Percentiles rank a stretch among this genome's conserved stretches.
These are phyloP conservation scores for Phyllosticta citrichinensis DNA, from an alignment of 2,329 filamentous ascomycete species.

Conservation along the genomic window DNA sequence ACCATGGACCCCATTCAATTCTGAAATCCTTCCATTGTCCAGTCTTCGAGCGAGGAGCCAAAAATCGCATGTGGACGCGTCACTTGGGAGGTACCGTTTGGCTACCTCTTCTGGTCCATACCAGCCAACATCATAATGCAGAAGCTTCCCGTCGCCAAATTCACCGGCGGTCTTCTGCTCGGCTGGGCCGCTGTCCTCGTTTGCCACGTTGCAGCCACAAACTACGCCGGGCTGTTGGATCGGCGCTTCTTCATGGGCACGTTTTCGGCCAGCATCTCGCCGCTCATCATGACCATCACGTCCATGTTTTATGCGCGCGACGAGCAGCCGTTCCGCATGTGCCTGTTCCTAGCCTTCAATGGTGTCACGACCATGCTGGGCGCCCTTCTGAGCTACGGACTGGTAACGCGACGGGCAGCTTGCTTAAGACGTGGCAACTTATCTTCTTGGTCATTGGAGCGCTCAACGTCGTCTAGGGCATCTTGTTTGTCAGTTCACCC, in stretches of 20 bases:
- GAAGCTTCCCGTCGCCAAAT: slow-evolving; percentile 26
- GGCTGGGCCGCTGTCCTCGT: slow-evolving; percentile 38
- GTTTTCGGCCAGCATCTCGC: slow-evolving; percentile 27
- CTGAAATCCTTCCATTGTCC: no score
- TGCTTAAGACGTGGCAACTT: slow-evolving; percentile 25
- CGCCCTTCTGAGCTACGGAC: slow-evolving; percentile 25
- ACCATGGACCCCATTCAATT: no score
- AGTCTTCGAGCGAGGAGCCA: no score
- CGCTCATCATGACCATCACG: slow-evolving; percentile 30
- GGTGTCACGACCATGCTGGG: slow-evolving; percentile 30
- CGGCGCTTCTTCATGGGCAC: slow-evolving; percentile 27
- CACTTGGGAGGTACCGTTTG: slow-evolving; percentile 18
- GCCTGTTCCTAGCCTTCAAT: slow-evolving; percentile 33
- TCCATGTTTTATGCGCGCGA: slow-evolving; percentile 27
- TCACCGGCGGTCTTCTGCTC: slow-evolving; percentile 28
- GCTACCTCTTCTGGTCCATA: slow-evolving; percentile 33
- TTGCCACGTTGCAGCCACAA: slow-evolving; percentile 29
- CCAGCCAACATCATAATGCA: slow-evolving; percentile 32
- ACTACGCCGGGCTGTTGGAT: slow-evolving; percentile 25
- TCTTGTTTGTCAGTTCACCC: slow-evolving; percentile 17
- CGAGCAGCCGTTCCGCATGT: slow-evolving; percentile 36
- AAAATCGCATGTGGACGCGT: no score
- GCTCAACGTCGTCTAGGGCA: slow-evolving; percentile 27
- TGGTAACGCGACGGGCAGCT: slow-evolving; percentile 20
- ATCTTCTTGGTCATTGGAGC: slow-evolving; percentile 30